These are phyloP conservation scores for Ramularia collo-cygni DNA, from an alignment of 2,329 filamentous ascomycete genomes.

Conservation along the genomic window DNA sequence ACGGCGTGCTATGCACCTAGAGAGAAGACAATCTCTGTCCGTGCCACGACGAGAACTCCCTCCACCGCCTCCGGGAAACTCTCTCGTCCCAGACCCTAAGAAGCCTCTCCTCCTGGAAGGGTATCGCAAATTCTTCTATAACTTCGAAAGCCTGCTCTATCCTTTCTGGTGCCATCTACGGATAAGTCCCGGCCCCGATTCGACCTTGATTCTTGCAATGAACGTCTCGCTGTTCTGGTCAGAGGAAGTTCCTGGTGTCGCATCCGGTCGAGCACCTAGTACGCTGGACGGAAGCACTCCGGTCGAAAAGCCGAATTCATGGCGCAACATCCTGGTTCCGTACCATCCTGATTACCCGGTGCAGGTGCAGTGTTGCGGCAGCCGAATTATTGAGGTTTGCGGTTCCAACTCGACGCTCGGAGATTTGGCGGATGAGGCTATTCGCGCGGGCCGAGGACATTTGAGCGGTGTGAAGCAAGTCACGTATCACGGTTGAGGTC, in stretches of 20 bases:
- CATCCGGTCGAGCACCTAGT: constrained; percentile 10
- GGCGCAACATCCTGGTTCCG: constrained; percentile 17
- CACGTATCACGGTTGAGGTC: constrained; percentile 7
- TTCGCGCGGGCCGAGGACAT: constrained; percentile 15
- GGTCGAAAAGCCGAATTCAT: constrained; percentile 14
- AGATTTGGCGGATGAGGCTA: constrained; percentile 18
- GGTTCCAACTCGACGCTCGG: constrained; percentile 12
- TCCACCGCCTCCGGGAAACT: constrained; percentile 1
- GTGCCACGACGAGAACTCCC: background rate
- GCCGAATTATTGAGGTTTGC: constrained; percentile 15
- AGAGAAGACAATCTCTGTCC: constrained; percentile 4
- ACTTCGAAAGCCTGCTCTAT: constrained; percentile 14
- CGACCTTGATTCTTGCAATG: constrained; percentile 11
- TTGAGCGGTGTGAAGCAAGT: constrained; percentile 12
- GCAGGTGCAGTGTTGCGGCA: constrained; percentile 19
- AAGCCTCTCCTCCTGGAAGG: constrained; percentile 11
- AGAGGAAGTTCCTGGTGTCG: constrained; percentile 14
- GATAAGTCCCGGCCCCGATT: constrained; percentile 8
- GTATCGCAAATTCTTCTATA: constrained; percentile 17
- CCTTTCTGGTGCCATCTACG: constrained; percentile 20
- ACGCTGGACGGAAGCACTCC: constrained; percentile 11
- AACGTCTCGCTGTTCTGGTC: constrained; percentile 19
- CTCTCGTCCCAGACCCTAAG: constrained; percentile 2
- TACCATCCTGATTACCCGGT: constrained; percentile 14
- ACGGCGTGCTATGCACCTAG: constrained; percentile 14